phyloP scores from a whole-genome alignment of 441 rosid species.

The Arabidopsis lyrata region DNA sequence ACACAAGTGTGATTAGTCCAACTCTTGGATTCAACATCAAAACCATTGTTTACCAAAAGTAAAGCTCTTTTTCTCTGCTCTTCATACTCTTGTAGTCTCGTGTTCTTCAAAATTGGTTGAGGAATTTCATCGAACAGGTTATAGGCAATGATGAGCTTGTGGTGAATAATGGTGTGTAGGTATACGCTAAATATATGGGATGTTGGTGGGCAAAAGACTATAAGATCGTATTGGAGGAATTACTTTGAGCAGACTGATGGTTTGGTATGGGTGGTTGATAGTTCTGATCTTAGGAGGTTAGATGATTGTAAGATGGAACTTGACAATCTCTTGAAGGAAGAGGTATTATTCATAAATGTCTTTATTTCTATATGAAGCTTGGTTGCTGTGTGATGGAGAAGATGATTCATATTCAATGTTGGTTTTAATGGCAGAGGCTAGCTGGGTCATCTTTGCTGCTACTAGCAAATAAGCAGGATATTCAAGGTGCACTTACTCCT shows the following conservation, averaged over 20 bases:
- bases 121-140: constrained; percentile 31
- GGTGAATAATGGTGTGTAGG: constrained; percentile 51
- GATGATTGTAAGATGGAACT: constrained; percentile 96
- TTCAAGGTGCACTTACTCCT: constrained; percentile 86
- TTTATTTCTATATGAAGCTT: neutral
- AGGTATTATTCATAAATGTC: constrained; percentile 51
- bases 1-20: constrained; percentile 90
- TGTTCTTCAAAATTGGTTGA: constrained; percentile 10
- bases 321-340: constrained; percentile 93
- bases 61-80: neutral
- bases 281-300: constrained; percentile 91
- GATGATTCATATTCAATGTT: constrained; percentile 14
- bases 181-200: constrained; percentile 93
- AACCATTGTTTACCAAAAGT: constrained; percentile 74
- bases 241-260: constrained; percentile 99
- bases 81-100: neutral
- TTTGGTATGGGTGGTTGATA: constrained; percentile 96
- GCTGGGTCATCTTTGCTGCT: constrained; percentile 90
- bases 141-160: neutral
- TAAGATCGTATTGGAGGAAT: constrained; percentile 97
- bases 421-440: constrained; percentile 66
- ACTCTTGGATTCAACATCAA: constrained; percentile 97
- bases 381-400: neutral
- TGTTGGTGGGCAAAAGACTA: constrained; percentile 95
- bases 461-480: constrained; percentile 93